Conservation (phyloP, 148 eudicot species). For the Dysphania ambrosioides region DNA sequence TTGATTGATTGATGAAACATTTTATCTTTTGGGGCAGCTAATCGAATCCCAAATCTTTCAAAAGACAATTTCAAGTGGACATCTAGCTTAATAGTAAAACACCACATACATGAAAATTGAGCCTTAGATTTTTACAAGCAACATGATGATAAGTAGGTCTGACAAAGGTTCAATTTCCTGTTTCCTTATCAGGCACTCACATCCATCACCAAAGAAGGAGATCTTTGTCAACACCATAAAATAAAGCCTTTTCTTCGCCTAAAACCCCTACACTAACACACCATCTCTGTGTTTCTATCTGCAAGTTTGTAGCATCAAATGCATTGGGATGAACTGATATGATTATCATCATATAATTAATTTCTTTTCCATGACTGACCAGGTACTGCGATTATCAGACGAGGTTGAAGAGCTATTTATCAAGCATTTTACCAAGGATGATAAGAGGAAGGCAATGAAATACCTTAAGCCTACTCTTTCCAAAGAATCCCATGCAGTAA, state of each 20-base stretch:
- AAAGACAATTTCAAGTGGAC: conserved; percentile 49
- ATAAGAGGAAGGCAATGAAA: conserved; percentile 83
- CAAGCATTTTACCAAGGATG: conserved; percentile 74
- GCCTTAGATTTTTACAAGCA: conserved; percentile 22
- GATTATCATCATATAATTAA: background rate
- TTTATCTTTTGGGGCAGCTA: conserved; percentile 13
- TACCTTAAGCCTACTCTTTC: conserved; percentile 87
- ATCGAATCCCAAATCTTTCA: conserved; percentile 2
- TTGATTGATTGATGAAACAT: conserved; percentile 27
- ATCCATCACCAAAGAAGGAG: too few relatives aligned
- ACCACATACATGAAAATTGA: conserved; percentile 16
- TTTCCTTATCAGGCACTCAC: too few relatives aligned
- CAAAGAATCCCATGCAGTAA: conserved; percentile 81
- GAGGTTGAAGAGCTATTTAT: conserved; percentile 77
- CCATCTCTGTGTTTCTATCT: too few relatives aligned
- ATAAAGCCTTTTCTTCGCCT: too few relatives aligned
- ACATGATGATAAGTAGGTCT: conserved; percentile 46
- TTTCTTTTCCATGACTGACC: conserved; percentile 13
- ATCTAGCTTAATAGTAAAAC: conserved; percentile 28
- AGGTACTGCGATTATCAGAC: conserved; percentile 73
- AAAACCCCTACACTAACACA: too few relatives aligned
- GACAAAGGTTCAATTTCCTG: too few relatives aligned
- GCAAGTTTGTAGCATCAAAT: too few relatives aligned
- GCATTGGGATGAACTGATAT: background rate
- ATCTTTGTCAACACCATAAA: too few relatives aligned